Base-by-base conservation (phyloP, 2,329 filamentous ascomycete species). In the Fusarium chlamydosporum region DNA sequence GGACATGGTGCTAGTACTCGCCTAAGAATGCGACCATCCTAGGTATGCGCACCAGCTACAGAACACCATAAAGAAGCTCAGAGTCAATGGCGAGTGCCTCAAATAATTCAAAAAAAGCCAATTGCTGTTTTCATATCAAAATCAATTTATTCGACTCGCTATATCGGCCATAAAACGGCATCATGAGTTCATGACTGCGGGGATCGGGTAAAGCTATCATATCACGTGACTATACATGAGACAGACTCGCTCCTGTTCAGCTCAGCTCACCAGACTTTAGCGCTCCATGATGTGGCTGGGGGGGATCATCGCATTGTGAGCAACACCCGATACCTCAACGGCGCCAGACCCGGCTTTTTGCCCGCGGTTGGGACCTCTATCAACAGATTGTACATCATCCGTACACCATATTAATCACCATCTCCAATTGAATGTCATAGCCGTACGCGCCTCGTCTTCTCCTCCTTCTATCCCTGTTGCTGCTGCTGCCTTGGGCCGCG, bases 151-250 rank as follows among this genome's bases (percentile, higher is more conserved):
- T 35, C 47, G 18, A 52, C 15, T 18, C 2, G 26, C 20, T 7
- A 16, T 15, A 53, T 42, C 26, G n/a, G 13, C 38, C 41, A 33
- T 43, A 46, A 71, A 59, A 56, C 47, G 16, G 48, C 60, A 73
- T 73, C 72, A 74, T 74, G 72, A 74, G 63, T 71, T 74, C 72
- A 74, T 74, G 72, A 74, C 68, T 72, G 72, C 72, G 72, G 72
- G 72, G 72, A 73, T 37, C 18, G 23, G 23, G 31, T n/a, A 46
- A 34, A 42, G 26, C 27, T 56, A 12, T 53, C 45, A 41, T 42
- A 16, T 74, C 72, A 74, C 72, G 72, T 74, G 72, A 74, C 51
- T 56, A 53, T 57, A 55, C 68, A 74, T 74, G 72, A 74, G 56
- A 34, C 61, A 8, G 56, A 34, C 60, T n/a, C 4, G 29, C 29